These are phyloP conservation scores for Venturiaceae sp. DNA, from an alignment of 2,329 filamentous ascomycete genomes.

Conservation along the genomic window DNA sequence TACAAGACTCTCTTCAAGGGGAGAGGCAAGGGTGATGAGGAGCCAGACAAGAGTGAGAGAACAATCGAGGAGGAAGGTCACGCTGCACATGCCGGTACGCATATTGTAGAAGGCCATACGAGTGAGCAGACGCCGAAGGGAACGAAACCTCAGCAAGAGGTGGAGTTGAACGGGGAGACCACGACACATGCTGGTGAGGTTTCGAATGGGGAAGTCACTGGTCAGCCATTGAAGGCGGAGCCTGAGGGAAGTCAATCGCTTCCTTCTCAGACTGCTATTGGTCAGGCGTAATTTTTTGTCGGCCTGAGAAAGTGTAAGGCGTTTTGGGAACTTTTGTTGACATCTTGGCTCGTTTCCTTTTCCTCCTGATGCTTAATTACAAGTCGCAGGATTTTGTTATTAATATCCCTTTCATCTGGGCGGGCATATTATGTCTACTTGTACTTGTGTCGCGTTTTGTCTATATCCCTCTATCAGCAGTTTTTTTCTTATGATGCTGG, in stretches of 20 bases:
- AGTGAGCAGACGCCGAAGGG: neutral
- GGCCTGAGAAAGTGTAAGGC: neutral
- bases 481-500: too few species aligned
- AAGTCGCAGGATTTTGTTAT: too few species aligned
- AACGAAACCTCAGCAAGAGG: neutral
- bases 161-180: neutral
- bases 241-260: neutral
- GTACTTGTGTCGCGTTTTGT: neutral
- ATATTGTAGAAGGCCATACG: neutral
- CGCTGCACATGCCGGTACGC: neutral
- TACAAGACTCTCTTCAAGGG: neutral
- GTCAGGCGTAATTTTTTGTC: neutral
- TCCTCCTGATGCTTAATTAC: neutral
- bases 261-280: neutral
- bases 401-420: too few species aligned
- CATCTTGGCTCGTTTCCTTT: neutral
- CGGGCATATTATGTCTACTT: too few species aligned
- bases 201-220: neutral
- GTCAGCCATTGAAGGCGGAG: neutral
- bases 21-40: neutral
- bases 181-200: neutral
- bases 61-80: neutral
- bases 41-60: neutral
- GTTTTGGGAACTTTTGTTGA: neutral
- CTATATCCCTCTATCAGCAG: neutral